Conservation (phyloP, 2,329 filamentous ascomycete genomes). For the Fusarium hainanense region DNA sequence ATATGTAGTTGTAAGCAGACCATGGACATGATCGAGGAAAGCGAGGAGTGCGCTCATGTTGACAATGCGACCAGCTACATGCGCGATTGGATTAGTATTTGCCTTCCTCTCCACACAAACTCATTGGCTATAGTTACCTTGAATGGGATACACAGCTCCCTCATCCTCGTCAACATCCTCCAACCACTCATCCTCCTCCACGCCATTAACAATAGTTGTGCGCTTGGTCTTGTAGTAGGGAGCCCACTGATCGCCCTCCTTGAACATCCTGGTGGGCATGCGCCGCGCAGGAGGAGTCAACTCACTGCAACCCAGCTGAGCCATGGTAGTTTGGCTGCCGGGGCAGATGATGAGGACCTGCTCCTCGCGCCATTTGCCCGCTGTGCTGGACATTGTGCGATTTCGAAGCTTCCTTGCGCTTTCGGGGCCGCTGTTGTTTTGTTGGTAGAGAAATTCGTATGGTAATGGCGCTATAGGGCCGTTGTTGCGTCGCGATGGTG, state of each 20-base stretch:
- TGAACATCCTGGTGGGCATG: slow-evolving; percentile 94
- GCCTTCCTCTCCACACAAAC: background rate
- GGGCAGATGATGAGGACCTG: slow-evolving; percentile 78
- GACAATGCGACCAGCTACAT: slow-evolving; percentile 78
- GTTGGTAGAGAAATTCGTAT: slow-evolving; percentile 10
- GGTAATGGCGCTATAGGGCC: slow-evolving; percentile 24
- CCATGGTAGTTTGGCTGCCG: slow-evolving; percentile 89
- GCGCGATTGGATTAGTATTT: slow-evolving; percentile 35
- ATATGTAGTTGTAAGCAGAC: slow-evolving; percentile 87
- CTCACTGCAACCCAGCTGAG: slow-evolving; percentile 89
- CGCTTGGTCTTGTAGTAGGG: slow-evolving; percentile 81
- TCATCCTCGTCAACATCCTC: slow-evolving; percentile 90
- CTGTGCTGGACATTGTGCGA: slow-evolving; percentile 64
- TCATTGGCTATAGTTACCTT: slow-evolving; percentile 56
- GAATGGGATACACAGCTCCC: slow-evolving; percentile 88
- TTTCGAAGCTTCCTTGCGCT: slow-evolving; percentile 13
- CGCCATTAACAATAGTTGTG: slow-evolving; percentile 62
- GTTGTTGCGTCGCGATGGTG: slow-evolving; percentile 37
- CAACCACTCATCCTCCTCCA: slow-evolving; percentile 76
- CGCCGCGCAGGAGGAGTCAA: slow-evolving; percentile 90
- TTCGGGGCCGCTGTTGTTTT: background rate
- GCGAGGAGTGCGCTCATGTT: slow-evolving; percentile 95
- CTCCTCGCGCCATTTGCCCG: slow-evolving; percentile 72
- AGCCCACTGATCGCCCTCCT: slow-evolving; percentile 79
- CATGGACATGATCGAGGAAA: slow-evolving; percentile 91